Percentiles rank a stretch among this genome's conserved stretches.
These are phyloP conservation scores for Cercospora sp. DNA, from an alignment of 2,329 filamentous ascomycete species.

Conservation along the genomic window DNA sequence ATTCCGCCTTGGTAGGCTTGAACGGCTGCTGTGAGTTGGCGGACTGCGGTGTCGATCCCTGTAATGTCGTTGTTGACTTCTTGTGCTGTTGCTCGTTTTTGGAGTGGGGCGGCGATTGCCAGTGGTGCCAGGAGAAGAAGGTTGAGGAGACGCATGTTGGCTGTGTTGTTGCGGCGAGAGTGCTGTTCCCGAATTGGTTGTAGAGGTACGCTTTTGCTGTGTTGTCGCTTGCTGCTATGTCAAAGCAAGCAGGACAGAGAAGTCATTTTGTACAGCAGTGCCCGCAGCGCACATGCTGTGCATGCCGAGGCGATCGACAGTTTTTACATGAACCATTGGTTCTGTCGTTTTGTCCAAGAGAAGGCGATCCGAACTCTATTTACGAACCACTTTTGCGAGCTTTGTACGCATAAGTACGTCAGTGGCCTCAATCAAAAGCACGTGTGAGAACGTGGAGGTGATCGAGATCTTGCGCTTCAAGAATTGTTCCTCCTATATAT, in stretches of 20 bases:
- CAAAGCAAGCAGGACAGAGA: background rate
- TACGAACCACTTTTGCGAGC: conserved; percentile 6
- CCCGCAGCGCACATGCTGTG: conserved; percentile 10
- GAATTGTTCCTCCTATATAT: background rate
- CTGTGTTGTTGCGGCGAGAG: background rate
- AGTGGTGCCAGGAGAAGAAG: conserved; percentile 27
- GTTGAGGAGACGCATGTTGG: conserved; percentile 20
- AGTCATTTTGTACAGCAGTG: conserved; percentile 3
- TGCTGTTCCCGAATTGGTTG: background rate
- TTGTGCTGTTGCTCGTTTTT: conserved; percentile 23
- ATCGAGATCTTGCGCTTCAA: background rate
- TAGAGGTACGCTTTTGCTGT: background rate
- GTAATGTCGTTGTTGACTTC: conserved; percentile 32
- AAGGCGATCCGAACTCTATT: conserved; percentile 6
- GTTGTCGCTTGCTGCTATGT: background rate
- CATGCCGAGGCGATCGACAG: conserved; percentile 19
- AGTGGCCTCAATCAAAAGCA: background rate
- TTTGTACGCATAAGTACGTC: background rate
- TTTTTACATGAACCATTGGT: conserved; percentile 1
- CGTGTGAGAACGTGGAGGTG: background rate
- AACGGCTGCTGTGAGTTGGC: conserved; percentile 25
- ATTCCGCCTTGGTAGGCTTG: conserved; percentile 32
- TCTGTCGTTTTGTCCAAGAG: background rate
- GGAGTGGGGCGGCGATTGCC: conserved; percentile 17
- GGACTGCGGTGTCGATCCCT: conserved; percentile 30